Evolutionary conservation across 2,329 filamentous ascomycete species (phyloP).

Genomic region (Pleomassaria siparia): DNA sequence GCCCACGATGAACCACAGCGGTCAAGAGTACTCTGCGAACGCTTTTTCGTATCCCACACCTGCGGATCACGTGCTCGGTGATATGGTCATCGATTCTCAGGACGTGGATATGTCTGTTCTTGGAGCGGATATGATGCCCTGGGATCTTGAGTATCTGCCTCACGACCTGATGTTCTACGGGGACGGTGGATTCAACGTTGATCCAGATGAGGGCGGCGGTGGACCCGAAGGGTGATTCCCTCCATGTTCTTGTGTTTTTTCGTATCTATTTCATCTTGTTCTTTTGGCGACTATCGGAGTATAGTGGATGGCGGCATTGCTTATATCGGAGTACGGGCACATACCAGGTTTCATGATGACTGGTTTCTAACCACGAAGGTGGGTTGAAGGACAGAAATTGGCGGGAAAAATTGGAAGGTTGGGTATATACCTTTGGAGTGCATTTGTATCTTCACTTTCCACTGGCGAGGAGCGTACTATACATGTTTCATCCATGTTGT

Average conservation of each 20-base stretch:
- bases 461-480: no score
- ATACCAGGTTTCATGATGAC: background rate
- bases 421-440: no score
- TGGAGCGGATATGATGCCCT: conserved; percentile 70
- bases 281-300: background rate
- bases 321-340: background rate
- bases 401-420: no score
- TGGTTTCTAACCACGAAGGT: background rate
- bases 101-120: conserved; percentile 74
- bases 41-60: conserved; percentile 28
- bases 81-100: conserved; percentile 74
- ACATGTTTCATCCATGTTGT: no score
- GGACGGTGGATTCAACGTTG: conserved; percentile 16
- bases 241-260: background rate
- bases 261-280: background rate
- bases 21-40: conserved; percentile 23
- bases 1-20: conserved; percentile 1
- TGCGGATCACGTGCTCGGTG: conserved; percentile 42
- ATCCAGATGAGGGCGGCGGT: conserved; percentile 4
- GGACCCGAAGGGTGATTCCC: background rate
- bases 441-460: no score
- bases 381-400: background rate
- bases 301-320: background rate
- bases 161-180: conserved; percentile 59
- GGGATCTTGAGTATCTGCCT: conserved; percentile 70